Evolutionary conservation across 1,284 basidiomycete species (phyloP).

Genomic region (Entoloma clypeatum): DNA sequence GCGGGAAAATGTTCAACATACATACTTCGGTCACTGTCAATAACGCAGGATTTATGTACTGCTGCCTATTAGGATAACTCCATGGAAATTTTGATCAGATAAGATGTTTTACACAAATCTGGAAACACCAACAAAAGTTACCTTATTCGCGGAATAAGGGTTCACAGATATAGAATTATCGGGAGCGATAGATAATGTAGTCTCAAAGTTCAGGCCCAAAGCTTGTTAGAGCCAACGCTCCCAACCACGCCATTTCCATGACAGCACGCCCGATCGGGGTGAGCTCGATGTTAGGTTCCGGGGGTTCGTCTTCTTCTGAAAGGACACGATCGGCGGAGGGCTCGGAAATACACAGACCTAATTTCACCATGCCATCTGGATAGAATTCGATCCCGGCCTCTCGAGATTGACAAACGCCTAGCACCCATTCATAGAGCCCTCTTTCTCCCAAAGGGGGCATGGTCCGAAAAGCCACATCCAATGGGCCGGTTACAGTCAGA

Average conservation of each 20-base stretch:
- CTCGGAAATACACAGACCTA: conserved; percentile 53
- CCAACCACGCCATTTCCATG: conserved; percentile 80
- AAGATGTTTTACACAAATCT: too few relatives aligned
- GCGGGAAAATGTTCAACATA: too few relatives aligned
- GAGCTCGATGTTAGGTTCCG: conserved; percentile 42
- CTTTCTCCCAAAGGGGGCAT: conserved; percentile 32
- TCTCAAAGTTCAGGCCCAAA: conserved; percentile 38
- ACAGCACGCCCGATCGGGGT: conserved; percentile 73
- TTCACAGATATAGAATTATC: background rate
- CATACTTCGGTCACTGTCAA: too few relatives aligned
- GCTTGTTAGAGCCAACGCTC: conserved; percentile 70
- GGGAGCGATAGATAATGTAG: background rate
- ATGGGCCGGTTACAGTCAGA: conserved; percentile 57
- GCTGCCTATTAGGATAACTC: too few relatives aligned
- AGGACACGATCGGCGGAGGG: conserved; percentile 21
- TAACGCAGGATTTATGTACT: too few relatives aligned
- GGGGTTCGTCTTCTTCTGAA: conserved; percentile 38
- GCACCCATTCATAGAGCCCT: conserved; percentile 39
- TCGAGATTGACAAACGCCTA: conserved; percentile 62
- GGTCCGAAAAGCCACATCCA: conserved; percentile 50
- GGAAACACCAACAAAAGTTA: too few relatives aligned
- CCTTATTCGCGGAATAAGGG: too few relatives aligned
- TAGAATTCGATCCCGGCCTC: conserved; percentile 65
- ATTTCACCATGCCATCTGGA: conserved; percentile 61
- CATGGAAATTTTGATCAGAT: too few relatives aligned